Base-by-base conservation (phyloP, 768 basidiomycete genomes). In the Leccinum subtestaceum region DNA sequence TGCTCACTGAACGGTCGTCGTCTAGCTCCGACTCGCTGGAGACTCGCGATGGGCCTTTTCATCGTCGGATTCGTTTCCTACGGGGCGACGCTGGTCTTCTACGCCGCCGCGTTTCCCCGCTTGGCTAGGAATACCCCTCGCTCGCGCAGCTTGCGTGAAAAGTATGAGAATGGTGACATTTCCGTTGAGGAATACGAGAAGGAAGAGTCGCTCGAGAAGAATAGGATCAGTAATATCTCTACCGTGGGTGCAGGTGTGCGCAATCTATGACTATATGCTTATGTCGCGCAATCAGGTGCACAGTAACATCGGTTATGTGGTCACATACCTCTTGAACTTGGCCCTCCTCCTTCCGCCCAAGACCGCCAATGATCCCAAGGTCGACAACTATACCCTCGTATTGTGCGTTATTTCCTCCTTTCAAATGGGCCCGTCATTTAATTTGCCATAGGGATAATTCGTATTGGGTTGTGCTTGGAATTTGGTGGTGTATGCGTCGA, bases 151-250 rank as follows among this genome's bases (percentile, higher is more conserved):
- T 72, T 91, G 3, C 76, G 78, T 36, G 80, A 80, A 52, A 81
- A 77, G 63, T 85, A 81, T 56, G 85, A 86, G 52, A 76, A 75
- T 0, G 87, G 87, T 0, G 81, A 87, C 59, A 83, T 87, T 11
- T 65, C 76, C 0, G 72, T 74, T 13, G 86, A 86, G 55, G 85
- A 81, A 61, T 91, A 88, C 62, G 91, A 92, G 65, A 67, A 62
- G 17, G 89, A 89, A 65, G 89, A 92, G 65, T 88, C 87, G 32
- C 65, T 93, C 47, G 89, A 93, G 75, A 91, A 91, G 80, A 94
- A 91, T 60, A 76, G 86, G 61, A 88, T 94, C 58, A 90, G 91
- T 67, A 93, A 91, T 65, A 89, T 92, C 62, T 89, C 87, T 67
- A 92, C 88, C 46, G 91, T 91, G 50, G 51, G 80, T 63, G 4